Evolutionary conservation across 2,329 filamentous ascomycete genomes (phyloP).

Genomic region (Cercospora sp.): DNA sequence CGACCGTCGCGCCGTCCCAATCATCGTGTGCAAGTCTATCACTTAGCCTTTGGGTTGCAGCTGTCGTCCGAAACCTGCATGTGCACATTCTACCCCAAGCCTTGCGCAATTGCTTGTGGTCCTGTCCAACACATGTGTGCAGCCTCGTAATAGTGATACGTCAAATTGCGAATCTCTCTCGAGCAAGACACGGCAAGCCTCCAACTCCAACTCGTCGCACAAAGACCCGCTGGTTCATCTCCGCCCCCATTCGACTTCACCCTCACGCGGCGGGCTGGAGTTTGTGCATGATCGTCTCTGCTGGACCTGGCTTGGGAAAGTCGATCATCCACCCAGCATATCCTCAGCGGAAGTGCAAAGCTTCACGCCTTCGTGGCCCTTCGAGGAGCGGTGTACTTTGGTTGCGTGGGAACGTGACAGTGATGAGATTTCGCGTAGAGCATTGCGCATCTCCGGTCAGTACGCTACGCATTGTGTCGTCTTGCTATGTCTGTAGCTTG

Average conservation of each 20-base stretch:
- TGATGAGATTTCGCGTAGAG: background rate
- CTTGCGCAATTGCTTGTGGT: background rate
- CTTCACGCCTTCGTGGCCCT: background rate
- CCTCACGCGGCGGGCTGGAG: background rate
- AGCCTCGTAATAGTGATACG: background rate
- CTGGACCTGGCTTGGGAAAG: background rate
- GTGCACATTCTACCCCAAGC: background rate
- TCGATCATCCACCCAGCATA: background rate
- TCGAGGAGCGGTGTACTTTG: background rate
- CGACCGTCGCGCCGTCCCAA: conserved; percentile 1
- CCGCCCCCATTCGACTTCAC: background rate
- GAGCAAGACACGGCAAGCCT: background rate
- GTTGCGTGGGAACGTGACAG: background rate
- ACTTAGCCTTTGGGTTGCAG: background rate
- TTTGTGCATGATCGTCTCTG: background rate
- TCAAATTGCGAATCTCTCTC: conserved; percentile 4
- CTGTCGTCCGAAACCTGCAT: background rate
- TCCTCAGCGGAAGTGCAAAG: background rate
- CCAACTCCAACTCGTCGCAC: background rate
- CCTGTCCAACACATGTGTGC: background rate
- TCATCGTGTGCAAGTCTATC: background rate
- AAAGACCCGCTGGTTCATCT: conserved; percentile 5
- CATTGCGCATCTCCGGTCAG: background rate
- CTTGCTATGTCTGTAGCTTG: background rate
- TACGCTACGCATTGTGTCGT: background rate